A percentile compares a stretch with the other conserved stretches of the same genome.
phyloP scores from a whole-genome alignment of 345 rosid species.

The Eucalyptus caleyi region DNA sequence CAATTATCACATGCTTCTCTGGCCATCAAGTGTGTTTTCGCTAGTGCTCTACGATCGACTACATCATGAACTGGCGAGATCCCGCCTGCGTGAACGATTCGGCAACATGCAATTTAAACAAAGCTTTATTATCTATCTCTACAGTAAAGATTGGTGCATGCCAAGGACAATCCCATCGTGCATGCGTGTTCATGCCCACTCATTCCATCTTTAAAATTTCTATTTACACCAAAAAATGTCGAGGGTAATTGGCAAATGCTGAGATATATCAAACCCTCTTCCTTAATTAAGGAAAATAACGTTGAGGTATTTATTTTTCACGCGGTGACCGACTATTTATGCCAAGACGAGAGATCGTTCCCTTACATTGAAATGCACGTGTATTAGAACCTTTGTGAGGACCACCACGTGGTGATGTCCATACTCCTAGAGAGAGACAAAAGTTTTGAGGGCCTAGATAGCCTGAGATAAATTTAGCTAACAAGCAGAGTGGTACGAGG shows the following conservation, averaged over 20 bases:
- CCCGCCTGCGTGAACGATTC: not conserved
- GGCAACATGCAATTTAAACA: not conserved
- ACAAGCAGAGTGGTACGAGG: not conserved
- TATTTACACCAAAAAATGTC: not conserved
- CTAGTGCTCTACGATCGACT: not conserved
- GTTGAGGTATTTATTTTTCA: not conserved
- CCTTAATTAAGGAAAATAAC: not conserved
- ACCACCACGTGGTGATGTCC: not conserved
- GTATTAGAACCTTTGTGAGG: not conserved
- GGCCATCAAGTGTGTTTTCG: not conserved
- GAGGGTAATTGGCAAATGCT: not conserved
- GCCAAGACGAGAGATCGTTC: not conserved
- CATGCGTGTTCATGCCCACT: not conserved
- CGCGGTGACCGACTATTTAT: not conserved
- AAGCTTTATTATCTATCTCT: not conserved
- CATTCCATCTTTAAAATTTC: not conserved
- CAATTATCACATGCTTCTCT: not conserved
- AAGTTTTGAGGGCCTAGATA: not conserved
- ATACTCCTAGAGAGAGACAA: not conserved
- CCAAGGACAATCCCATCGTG: not conserved
- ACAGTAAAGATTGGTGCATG: not conserved
- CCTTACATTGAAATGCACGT: not conserved
- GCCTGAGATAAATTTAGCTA: not conserved
- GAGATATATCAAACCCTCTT: not conserved
- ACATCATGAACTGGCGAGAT: not conserved